A percentile compares a stretch with the other conserved stretches of the same genome.
Conservation (phyloP, 768 basidiomycete species). For the Rubroboletus satanas region DNA sequence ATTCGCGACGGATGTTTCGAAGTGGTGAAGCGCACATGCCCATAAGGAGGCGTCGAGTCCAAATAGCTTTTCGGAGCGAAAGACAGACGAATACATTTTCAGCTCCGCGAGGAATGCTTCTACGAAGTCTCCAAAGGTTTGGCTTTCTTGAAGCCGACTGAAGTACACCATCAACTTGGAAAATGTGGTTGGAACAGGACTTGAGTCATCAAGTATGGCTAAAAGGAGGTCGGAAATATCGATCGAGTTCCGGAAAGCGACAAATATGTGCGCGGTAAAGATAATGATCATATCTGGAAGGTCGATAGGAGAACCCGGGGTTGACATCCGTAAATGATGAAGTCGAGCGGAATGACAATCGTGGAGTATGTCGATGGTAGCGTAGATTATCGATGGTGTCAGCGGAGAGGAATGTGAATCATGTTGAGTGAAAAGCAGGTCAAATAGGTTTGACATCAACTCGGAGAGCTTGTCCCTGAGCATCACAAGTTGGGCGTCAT, state of each 20-base stretch:
- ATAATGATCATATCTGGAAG: conserved; percentile 24
- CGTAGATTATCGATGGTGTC: conserved; percentile 6
- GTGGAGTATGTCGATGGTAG: conserved; percentile 25
- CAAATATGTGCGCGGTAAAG: conserved; percentile 21
- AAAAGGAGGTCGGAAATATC: conserved; percentile 13
- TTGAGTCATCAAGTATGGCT: conserved; percentile 24
- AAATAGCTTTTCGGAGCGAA: conserved; percentile 36
- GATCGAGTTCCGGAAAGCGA: conserved; percentile 9
- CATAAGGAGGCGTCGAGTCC: conserved; percentile 50
- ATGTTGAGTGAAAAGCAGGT: conserved; percentile 14
- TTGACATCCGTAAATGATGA: conserved; percentile 13
- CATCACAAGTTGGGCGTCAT: neutral
- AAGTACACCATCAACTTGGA: conserved; percentile 25
- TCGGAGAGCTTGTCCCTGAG: conserved; percentile 22
- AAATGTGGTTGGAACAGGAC: conserved; percentile 32
- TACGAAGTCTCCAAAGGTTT: conserved; percentile 9
- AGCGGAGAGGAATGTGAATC: neutral
- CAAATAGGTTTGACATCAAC: conserved; percentile 22
- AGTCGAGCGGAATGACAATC: conserved; percentile 19
- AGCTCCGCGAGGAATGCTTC: conserved; percentile 26
- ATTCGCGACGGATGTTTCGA: conserved; percentile 35
- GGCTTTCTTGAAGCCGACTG: conserved; percentile 11
- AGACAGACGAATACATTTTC: conserved; percentile 23
- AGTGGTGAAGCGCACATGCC: conserved; percentile 45
- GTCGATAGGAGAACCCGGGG: conserved; percentile 7